phyloP scores from a whole-genome alignment of 2,329 filamentous ascomycete species.

The Botryosphaeria dothidea region DNA sequence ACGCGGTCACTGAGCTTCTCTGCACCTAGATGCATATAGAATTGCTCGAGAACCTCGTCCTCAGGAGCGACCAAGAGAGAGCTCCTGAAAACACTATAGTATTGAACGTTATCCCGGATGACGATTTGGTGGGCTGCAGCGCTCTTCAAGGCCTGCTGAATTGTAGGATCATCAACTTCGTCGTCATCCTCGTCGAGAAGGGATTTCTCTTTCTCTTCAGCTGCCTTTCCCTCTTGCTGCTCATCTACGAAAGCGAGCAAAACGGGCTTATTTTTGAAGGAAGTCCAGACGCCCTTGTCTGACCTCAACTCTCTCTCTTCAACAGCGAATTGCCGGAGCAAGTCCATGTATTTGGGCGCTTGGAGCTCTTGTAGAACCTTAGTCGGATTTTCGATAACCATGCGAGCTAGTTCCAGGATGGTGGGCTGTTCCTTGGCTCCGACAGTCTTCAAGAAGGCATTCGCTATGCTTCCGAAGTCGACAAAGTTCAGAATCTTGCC shows the following conservation, averaged over 20 bases:
- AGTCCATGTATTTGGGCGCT: constrained; percentile 80
- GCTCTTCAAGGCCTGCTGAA: constrained; percentile 11
- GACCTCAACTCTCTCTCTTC: constrained; percentile 68
- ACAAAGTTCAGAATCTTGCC: constrained; percentile 96
- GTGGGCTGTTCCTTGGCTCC: constrained; percentile 92
- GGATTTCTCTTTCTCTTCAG: constrained; percentile 43
- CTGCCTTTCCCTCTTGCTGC: constrained; percentile 46
- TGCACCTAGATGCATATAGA: constrained; percentile 81
- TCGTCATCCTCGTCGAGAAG: constrained; percentile 46
- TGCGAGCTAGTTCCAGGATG: constrained; percentile 77
- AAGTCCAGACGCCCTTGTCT: constrained; percentile 75
- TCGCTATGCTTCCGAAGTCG: constrained; percentile 85
- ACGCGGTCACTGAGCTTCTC: constrained; percentile 65
- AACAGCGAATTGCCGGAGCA: constrained; percentile 80
- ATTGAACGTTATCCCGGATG: constrained; percentile 47
- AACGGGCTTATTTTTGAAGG: constrained; percentile 74
- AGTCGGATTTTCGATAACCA: constrained; percentile 82
- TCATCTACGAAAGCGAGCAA: constrained; percentile 79
- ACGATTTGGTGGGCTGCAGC: constrained; percentile 67
- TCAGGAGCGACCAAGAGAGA: constrained; percentile 83
- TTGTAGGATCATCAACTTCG: constrained; percentile 36
- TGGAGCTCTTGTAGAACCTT: constrained; percentile 79
- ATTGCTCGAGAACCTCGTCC: constrained; percentile 80
- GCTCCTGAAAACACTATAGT: constrained; percentile 84
- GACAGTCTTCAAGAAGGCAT: constrained; percentile 82